Evolutionary conservation across 2,329 filamentous ascomycete genomes (phyloP).

Genomic region (Daldinia sp.): DNA sequence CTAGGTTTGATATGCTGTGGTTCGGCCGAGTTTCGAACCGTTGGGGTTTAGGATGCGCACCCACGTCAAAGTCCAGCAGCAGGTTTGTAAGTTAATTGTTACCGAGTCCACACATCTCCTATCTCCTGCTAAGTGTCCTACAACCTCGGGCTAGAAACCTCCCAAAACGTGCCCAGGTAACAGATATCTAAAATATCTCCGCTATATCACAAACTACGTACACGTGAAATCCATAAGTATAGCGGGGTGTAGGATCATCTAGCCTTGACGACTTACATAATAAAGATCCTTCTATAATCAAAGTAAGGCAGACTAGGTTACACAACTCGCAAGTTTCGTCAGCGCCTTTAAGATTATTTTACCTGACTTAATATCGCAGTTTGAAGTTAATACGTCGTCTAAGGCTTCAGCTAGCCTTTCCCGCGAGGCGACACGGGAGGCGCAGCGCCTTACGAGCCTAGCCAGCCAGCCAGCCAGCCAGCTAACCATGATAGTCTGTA

Average conservation of each 20-base stretch:
- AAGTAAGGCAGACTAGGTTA: slow-evolving; percentile 1
- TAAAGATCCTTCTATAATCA: slow-evolving; percentile 18
- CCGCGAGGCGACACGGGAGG: slow-evolving; percentile 16
- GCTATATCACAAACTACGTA: slow-evolving; percentile 7
- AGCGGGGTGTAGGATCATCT: slow-evolving; percentile 17
- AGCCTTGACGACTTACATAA: neutral
- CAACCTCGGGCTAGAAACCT: too few species aligned
- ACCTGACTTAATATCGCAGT: neutral
- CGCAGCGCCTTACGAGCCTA: slow-evolving; percentile 6
- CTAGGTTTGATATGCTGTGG: neutral
- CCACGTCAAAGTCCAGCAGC: neutral
- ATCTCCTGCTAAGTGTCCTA: too few species aligned
- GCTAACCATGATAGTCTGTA: slow-evolving; percentile 2
- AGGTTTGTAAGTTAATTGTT: slow-evolving; percentile 13
- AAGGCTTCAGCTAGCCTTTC: slow-evolving; percentile 1
- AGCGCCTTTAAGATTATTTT: neutral
- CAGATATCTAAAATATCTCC: slow-evolving; percentile 15
- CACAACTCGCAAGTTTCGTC: neutral
- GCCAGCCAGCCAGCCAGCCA: neutral
- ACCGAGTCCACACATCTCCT: slow-evolving; percentile 5
- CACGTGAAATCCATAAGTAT: neutral
- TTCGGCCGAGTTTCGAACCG: slow-evolving; percentile 12
- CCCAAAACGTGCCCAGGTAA: neutral
- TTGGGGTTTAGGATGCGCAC: slow-evolving; percentile 15
- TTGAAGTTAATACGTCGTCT: neutral